phyloP scores from a whole-genome alignment of 345 rosid species.

The Melastoma malabathricum region DNA sequence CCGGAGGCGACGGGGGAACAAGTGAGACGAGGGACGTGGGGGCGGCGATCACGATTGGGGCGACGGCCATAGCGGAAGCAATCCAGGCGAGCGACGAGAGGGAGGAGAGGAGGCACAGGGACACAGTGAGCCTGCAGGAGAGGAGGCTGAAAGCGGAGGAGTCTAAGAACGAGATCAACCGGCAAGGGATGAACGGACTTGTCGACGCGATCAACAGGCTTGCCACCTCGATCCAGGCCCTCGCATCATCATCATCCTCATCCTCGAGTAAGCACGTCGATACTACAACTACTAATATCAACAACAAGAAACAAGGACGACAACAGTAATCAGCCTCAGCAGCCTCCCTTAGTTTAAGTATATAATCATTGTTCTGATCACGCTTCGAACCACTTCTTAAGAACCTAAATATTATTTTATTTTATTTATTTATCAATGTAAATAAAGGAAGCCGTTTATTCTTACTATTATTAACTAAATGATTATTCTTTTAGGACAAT shows the following conservation, averaged over 20 bases:
- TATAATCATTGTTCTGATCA: too few relatives aligned
- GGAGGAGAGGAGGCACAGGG: slow-evolving; percentile 60
- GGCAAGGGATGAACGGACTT: slow-evolving; percentile 48
- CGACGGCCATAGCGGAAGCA: slow-evolving; percentile 68
- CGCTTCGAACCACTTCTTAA: too few relatives aligned
- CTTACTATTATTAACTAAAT: too few relatives aligned
- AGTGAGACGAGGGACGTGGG: slow-evolving; percentile 12
- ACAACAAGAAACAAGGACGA: too few relatives aligned
- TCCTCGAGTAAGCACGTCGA: too few relatives aligned
- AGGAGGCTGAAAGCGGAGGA: slow-evolving; percentile 61
- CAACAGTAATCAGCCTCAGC: too few relatives aligned
- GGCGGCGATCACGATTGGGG: slow-evolving; percentile 55
- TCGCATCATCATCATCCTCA: slow-evolving; percentile 24
- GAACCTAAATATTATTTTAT: too few relatives aligned
- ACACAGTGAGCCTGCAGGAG: slow-evolving; percentile 45
- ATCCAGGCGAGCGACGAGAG: slow-evolving; percentile 55
- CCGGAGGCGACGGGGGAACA: slow-evolving; percentile 16
- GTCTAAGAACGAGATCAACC: slow-evolving; percentile 44
- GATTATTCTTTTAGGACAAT: too few relatives aligned
- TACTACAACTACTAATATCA: too few relatives aligned
- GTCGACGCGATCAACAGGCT: slow-evolving; percentile 77
- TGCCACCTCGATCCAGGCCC: slow-evolving; percentile 60
- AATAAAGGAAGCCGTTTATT: too few relatives aligned
- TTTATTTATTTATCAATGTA: too few relatives aligned
- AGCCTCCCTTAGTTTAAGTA: too few relatives aligned